These are phyloP conservation scores for Leishmania aethiopica DNA, from an alignment of 208 protist genomes.

Conservation along the genomic window DNA sequence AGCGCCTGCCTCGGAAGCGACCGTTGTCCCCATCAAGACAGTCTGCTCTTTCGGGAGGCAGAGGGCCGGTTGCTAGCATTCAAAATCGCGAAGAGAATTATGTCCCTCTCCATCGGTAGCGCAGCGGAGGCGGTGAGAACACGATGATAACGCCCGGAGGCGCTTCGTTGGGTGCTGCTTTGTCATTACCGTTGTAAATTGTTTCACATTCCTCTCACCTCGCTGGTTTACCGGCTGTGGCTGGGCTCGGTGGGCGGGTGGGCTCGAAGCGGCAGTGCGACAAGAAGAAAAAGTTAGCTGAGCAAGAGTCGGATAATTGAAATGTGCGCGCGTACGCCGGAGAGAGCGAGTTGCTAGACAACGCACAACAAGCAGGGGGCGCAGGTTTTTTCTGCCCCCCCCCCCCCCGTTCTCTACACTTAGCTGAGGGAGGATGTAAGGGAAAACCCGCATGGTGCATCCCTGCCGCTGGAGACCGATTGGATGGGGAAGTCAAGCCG, in stretches of 20 bases:
- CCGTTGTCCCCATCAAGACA: background rate
- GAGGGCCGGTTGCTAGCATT: background rate
- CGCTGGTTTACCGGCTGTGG: too few relatives aligned
- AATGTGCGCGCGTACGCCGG: background rate
- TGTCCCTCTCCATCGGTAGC: too few relatives aligned
- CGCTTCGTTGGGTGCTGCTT: too few relatives aligned
- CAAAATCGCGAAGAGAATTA: too few relatives aligned
- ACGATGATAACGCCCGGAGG: too few relatives aligned
- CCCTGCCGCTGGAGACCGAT: too few relatives aligned
- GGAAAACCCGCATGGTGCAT: background rate
- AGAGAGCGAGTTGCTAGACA: background rate
- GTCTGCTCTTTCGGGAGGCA: background rate
- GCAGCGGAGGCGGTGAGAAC: too few relatives aligned
- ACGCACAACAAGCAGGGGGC: background rate
- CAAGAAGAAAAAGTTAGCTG: background rate
- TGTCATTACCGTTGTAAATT: too few relatives aligned
- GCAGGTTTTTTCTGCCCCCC: background rate
- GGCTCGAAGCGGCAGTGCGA: background rate
- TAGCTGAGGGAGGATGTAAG: background rate
- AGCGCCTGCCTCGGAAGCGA: background rate
- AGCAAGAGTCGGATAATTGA: background rate
- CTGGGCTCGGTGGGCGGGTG: background rate
- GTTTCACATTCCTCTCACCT: too few relatives aligned
- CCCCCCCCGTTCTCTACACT: background rate
- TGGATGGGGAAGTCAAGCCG: background rate